Evolutionary conservation across 2,329 filamentous ascomycete genomes (phyloP), one percentile per base, ranked within the genome.

Genomic region (Cladosporium sphaerospermum): DNA sequence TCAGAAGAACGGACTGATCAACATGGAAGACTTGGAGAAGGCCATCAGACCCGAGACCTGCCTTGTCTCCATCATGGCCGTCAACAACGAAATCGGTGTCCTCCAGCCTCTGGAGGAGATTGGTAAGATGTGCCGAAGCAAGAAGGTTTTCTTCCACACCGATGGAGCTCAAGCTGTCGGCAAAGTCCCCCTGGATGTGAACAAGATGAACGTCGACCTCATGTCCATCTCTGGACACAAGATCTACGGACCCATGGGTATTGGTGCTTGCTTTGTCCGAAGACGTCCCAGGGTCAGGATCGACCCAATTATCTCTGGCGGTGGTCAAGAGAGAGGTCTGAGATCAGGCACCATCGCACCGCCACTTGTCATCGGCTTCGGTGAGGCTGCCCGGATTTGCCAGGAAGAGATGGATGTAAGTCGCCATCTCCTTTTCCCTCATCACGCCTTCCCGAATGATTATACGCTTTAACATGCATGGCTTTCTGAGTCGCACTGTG

Each of bases 41-140:
- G 89, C 92, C 19, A 95, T 99, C 57, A 83, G 88, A 56, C 91
- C 91, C 0, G 91, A 97, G 56, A 99, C 93, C 11, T 85, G 83
- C 41, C 75, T 99, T 31, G 91, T 97, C 71, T 96, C 91, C 67
- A 88, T 99, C 71, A 99, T 99, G 93, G 85, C 93, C 1, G 93
- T 99, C 65, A 99, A 99, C 78, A 99, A 99, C 71, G 93, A 99
- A 74, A 97, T 99, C 64, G 93, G 93, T 66, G 93, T 99, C n/a
- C 95, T 99, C 54, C 93, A 99, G 72, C 93, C 93, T 1, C 74
- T 99, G 54, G 88, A 89, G 63, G 83, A 96, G 74, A 99, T 99
- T 68, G 93, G 93, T 65, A 87, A 86, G 72, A 77, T 99, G 11
- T 99, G 93, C 72, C 84, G 93, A 47, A 80, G 83, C 52, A 93